Conservation (phyloP, 2,329 filamentous ascomycete genomes). For the Venturia carpophila region DNA sequence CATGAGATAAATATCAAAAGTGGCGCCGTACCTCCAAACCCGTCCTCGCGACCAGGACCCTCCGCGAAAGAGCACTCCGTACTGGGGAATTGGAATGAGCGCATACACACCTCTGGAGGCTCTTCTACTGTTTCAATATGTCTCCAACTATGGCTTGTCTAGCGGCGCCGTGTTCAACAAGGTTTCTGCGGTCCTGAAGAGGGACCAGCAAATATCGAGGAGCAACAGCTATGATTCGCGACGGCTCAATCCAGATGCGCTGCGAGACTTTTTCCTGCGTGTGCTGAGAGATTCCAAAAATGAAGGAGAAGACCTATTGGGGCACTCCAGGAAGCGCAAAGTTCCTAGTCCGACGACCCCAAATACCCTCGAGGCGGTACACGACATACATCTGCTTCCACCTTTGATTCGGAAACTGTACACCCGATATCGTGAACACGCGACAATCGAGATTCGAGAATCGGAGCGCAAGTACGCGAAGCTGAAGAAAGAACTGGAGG, state of each 20-base stretch:
- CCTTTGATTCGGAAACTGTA: conserved; percentile 67
- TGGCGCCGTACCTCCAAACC: conserved; percentile 3
- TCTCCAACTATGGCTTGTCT: conserved; percentile 60
- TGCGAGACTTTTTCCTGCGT: conserved; percentile 70
- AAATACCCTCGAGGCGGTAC: conserved; percentile 39
- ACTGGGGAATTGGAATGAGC: conserved; percentile 51
- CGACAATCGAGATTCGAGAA: conserved; percentile 62
- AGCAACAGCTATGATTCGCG: conserved; percentile 63
- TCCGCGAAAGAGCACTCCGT: not conserved
- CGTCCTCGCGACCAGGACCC: conserved; percentile 16
- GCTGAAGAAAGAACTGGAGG: conserved; percentile 59
- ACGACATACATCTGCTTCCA: conserved; percentile 63
- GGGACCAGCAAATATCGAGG: conserved; percentile 63
- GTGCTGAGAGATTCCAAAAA: conserved; percentile 65
- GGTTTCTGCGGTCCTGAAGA: conserved; percentile 67
- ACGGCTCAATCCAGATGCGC: conserved; percentile 67
- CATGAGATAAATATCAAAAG: not conserved
- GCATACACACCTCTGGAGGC: conserved; percentile 79
- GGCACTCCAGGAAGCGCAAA: conserved; percentile 60
- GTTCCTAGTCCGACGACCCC: conserved; percentile 56
- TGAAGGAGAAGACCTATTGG: conserved; percentile 35
- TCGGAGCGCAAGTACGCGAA: conserved; percentile 62
- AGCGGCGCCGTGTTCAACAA: conserved; percentile 54
- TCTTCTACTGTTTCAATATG: conserved; percentile 74
- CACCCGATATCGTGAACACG: conserved; percentile 60